Evolutionary conservation across 768 basidiomycete species (phyloP).

Genomic region (Favolaschia claudopus): DNA sequence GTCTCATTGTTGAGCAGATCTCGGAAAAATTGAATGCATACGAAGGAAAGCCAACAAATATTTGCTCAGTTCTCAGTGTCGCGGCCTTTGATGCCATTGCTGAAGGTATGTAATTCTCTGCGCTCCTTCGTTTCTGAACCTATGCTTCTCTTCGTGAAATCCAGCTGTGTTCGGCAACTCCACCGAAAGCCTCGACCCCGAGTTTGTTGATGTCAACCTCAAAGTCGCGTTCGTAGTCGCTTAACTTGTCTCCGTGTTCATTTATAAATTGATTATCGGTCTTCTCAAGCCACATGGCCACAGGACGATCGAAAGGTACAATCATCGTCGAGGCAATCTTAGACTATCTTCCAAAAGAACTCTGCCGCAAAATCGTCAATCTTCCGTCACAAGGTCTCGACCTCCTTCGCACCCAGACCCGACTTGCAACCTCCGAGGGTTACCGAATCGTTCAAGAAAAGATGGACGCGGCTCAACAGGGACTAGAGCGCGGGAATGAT

Average conservation of each 20-base stretch:
- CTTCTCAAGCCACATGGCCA: constrained; percentile 6
- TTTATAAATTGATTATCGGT: too few relatives aligned
- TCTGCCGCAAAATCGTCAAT: constrained; percentile 12
- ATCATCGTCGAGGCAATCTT: constrained; percentile 13
- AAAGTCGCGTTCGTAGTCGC: constrained; percentile 9
- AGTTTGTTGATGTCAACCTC: constrained; percentile 15
- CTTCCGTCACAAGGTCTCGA: constrained; percentile 12
- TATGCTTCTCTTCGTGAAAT: too few relatives aligned
- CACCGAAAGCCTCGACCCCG: constrained; percentile 10
- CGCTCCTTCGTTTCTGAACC: constrained; percentile 9
- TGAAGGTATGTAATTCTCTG: constrained; percentile 11
- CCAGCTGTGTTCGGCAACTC: constrained; percentile 17
- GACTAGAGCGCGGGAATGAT: not conserved
- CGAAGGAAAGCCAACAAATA: constrained; percentile 3
- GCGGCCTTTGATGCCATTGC: constrained; percentile 13
- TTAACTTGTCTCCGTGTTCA: constrained; percentile 2
- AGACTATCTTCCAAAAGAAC: constrained; percentile 6
- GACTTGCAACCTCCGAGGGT: constrained; percentile 13
- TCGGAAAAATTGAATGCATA: constrained; percentile 16
- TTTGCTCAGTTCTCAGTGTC: constrained; percentile 12
- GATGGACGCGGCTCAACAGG: constrained; percentile 14
- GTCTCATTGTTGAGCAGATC: constrained; percentile 11
- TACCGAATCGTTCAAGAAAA: constrained; percentile 15
- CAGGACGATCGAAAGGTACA: constrained; percentile 9
- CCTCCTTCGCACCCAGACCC: constrained; percentile 10